Percentiles rank a stretch among this genome's conserved stretches.
Conservation (phyloP, 805 yeast genomes). For the Saitoella complicata region DNA sequence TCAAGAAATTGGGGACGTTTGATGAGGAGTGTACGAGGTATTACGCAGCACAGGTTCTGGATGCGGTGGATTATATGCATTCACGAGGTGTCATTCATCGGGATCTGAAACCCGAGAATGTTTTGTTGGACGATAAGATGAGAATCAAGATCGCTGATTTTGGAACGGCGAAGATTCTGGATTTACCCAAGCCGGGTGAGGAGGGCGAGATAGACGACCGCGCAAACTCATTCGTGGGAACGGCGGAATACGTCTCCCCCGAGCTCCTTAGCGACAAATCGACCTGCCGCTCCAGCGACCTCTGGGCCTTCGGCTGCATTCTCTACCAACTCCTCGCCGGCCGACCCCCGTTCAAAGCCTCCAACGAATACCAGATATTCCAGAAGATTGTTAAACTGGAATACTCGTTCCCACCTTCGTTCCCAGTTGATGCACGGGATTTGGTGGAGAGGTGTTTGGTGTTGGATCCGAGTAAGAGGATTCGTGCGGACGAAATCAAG, state of each 20-base stretch:
- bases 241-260: conserved; percentile 35
- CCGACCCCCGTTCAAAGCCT: conserved; percentile 75
- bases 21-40: conserved; percentile 62
- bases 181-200: conserved; percentile 18
- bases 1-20: conserved; percentile 58
- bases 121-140: conserved; percentile 69
- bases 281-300: conserved; percentile 70
- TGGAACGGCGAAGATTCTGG: conserved; percentile 84
- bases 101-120: conserved; percentile 89
- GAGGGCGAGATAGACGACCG: conserved; percentile 19
- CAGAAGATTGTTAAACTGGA: conserved; percentile 71
- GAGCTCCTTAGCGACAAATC: conserved; percentile 63
- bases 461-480: conserved; percentile 54
- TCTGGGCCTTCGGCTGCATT: conserved; percentile 93
- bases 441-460: conserved; percentile 51
- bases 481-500: conserved; percentile 40
- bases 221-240: conserved; percentile 3
- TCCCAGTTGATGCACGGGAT: conserved; percentile 48
- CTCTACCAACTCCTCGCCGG: conserved; percentile 72
- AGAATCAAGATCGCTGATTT: conserved; percentile 87
- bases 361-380: conserved; percentile 70
- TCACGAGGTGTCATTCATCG: conserved; percentile 80
- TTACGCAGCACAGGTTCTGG: conserved; percentile 76
- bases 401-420: conserved; percentile 52
- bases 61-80: conserved; percentile 80